These are phyloP conservation scores for Aspergillus sclerotialis DNA, from an alignment of 2,329 filamentous ascomycete species.

Conservation along the genomic window DNA sequence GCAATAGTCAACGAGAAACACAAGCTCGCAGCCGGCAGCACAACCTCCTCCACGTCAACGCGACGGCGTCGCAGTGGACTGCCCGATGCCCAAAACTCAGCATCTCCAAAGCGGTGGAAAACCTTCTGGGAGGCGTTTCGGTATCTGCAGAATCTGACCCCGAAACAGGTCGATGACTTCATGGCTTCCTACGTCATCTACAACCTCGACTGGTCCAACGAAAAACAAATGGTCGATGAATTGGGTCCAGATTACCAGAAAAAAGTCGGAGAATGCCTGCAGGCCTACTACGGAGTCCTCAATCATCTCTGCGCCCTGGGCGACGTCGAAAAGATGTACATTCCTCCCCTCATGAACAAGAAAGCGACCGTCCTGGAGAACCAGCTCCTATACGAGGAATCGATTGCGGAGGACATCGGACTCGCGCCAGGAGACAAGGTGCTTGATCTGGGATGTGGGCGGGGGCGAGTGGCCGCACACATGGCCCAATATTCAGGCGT, in stretches of 20 bases:
- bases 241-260: conserved; percentile 45
- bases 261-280: conserved; percentile 46
- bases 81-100: conserved; percentile 36
- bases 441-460: conserved; percentile 48
- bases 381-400: conserved; percentile 48
- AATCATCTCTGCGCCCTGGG: conserved; percentile 51
- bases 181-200: conserved; percentile 53
- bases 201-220: conserved; percentile 49
- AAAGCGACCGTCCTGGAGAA: conserved; percentile 46
- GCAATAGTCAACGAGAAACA: conserved; percentile 17
- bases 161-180: conserved; percentile 48
- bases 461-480: conserved; percentile 48
- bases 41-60: conserved; percentile 3
- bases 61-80: conserved; percentile 1
- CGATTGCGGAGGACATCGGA: conserved; percentile 42
- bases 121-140: conserved; percentile 46
- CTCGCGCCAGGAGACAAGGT: conserved; percentile 41
- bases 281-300: conserved; percentile 48
- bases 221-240: conserved; percentile 41
- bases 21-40: conserved; percentile 9
- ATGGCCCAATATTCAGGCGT: conserved; percentile 45
- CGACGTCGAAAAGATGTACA: conserved; percentile 54
- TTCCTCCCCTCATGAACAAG: conserved; percentile 48
- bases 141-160: conserved; percentile 43
- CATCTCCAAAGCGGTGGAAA: conserved; percentile 43